phyloP scores from a whole-genome alignment of 2,329 filamentous ascomycete species.

The Lecanoromycetidae sp. region DNA sequence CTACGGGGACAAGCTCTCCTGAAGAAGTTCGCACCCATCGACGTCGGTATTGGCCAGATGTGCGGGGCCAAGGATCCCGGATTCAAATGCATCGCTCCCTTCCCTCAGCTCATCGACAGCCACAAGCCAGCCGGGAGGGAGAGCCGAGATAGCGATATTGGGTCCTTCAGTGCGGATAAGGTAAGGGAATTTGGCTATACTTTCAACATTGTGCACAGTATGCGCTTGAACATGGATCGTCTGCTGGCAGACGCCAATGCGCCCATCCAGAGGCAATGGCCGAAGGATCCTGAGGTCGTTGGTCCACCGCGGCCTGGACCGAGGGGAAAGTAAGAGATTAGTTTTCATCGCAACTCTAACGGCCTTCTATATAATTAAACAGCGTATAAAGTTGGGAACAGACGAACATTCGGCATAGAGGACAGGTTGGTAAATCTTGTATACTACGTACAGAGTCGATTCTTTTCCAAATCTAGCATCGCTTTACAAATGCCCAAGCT shows the following conservation, averaged over 20 bases:
- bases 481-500: too few relatives aligned
- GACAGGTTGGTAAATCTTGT: too few relatives aligned
- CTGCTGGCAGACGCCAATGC: constrained; percentile 4
- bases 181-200: constrained; percentile 17
- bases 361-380: too few relatives aligned
- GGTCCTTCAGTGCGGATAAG: background rate
- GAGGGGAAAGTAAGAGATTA: background rate
- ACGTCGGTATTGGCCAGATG: constrained; percentile 37
- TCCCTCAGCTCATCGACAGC: constrained; percentile 38
- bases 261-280: constrained; percentile 9
- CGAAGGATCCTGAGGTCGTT: constrained; percentile 3
- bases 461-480: too few relatives aligned
- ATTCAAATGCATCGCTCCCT: constrained; percentile 31
- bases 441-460: too few relatives aligned
- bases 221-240: constrained; percentile 12
- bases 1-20: constrained; percentile 17
- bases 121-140: constrained; percentile 30
- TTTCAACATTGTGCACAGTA: constrained; percentile 13
- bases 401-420: too few relatives aligned
- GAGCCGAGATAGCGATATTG: constrained; percentile 24
- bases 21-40: constrained; percentile 25
- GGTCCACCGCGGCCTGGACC: constrained; percentile 15
- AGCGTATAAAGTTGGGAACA: too few relatives aligned
- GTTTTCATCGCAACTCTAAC: too few relatives aligned
- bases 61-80: constrained; percentile 33